Percentiles rank a stretch among this genome's conserved stretches.
These are phyloP conservation scores for Solanum arcanum DNA, from an alignment of 257 asterid species.

Conservation along the genomic window DNA sequence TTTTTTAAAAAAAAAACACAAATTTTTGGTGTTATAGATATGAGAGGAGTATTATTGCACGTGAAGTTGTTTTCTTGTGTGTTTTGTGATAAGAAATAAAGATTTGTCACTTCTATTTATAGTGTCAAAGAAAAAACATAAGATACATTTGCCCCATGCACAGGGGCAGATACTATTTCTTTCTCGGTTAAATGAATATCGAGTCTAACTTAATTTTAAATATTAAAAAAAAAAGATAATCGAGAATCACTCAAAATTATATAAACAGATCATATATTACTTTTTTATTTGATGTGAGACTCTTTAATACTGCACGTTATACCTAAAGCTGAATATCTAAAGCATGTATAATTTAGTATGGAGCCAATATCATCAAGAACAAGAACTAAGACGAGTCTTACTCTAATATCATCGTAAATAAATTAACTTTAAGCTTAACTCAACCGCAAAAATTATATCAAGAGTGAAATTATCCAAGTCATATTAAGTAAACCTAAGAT, in stretches of 20 bases:
- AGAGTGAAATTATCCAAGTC: neutral
- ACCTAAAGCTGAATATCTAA: neutral
- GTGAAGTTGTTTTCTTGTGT: neutral
- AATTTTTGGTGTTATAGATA: neutral
- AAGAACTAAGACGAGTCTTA: neutral
- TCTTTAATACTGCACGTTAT: neutral
- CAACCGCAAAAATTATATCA: neutral
- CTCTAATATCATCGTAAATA: neutral
- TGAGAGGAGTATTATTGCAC: neutral
- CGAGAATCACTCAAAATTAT: neutral
- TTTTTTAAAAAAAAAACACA: neutral
- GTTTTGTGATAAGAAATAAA: constrained; percentile 1
- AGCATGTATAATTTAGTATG: neutral
- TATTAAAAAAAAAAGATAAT: no score
- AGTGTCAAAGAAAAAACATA: neutral
- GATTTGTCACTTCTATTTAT: neutral
- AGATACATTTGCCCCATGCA: neutral
- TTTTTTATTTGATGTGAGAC: neutral
- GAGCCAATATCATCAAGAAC: neutral
- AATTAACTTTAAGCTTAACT: neutral
- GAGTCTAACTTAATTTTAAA: neutral
- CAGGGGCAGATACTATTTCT: neutral
- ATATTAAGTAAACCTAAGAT: neutral
- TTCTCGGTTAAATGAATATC: neutral
- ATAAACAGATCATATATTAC: neutral